phyloP scores from a whole-genome alignment of 306 rosid genomes.

The Urtica urens region DNA sequence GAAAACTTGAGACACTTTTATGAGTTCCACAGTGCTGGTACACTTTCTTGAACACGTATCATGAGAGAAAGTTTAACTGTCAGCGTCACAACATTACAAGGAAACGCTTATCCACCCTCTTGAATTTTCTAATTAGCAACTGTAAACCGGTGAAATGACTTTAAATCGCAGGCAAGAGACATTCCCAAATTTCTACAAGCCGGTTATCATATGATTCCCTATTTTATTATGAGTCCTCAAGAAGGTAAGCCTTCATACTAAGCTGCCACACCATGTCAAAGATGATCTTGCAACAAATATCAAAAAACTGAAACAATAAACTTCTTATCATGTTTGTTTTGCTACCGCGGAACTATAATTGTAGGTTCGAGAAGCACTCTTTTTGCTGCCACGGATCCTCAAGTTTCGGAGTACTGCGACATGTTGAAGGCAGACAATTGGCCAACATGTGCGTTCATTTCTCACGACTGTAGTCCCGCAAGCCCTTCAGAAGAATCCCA shows the following conservation, averaged over 20 bases:
- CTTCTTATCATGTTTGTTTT: too few species aligned
- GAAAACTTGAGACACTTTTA: too few species aligned
- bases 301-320: too few species aligned
- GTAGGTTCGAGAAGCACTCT: constrained; percentile 91
- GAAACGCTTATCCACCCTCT: too few species aligned
- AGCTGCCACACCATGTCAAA: neutral
- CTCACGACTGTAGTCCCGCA: constrained; percentile 80
- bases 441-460: constrained; percentile 82
- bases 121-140: too few species aligned
- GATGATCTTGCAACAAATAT: too few species aligned
- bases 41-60: too few species aligned
- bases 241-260: constrained; percentile 49
- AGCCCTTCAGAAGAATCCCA: constrained; percentile 95
- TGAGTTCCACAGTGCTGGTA: too few species aligned
- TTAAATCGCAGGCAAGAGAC: constrained; percentile 73
- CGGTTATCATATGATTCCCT: constrained; percentile 73
- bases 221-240: constrained; percentile 83
- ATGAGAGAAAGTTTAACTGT: too few species aligned
- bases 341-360: constrained; percentile 10
- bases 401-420: constrained; percentile 79
- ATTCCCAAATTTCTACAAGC: constrained; percentile 76
- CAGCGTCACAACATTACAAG: too few species aligned
- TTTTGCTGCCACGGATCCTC: constrained; percentile 93
- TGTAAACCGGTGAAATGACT: constrained; percentile 7
- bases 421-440: constrained; percentile 71